phyloP scores from a whole-genome alignment of 805 yeast species.

The Saccharomycopsis synnaedendra region DNA sequence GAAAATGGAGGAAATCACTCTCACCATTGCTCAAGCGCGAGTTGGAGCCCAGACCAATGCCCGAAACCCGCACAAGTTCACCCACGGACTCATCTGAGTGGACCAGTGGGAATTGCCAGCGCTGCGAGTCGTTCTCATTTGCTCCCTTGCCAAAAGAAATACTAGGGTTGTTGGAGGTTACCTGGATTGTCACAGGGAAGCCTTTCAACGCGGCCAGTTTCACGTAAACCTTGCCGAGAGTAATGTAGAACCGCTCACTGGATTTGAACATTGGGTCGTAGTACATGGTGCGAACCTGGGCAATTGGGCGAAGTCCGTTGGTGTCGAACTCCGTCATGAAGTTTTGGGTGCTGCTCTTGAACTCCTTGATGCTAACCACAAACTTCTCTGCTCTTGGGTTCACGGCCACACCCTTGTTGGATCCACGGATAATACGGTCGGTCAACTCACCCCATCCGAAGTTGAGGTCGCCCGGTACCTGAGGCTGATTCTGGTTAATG shows the following conservation, averaged over 20 bases:
- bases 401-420: slow-evolving; percentile 65
- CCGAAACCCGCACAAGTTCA: slow-evolving; percentile 55
- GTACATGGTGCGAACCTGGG: slow-evolving; percentile 52
- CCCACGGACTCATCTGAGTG: slow-evolving; percentile 61
- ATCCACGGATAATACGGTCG: slow-evolving; percentile 66
- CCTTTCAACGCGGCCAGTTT: slow-evolving; percentile 20
- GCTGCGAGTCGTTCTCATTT: slow-evolving; percentile 37
- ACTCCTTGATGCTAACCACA: slow-evolving; percentile 62
- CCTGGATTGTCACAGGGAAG: slow-evolving; percentile 37
- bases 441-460: slow-evolving; percentile 86
- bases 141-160: slow-evolving; percentile 58
- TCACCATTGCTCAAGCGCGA: slow-evolving; percentile 23
- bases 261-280: slow-evolving; percentile 52
- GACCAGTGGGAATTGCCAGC: slow-evolving; percentile 69
- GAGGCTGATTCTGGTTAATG: slow-evolving; percentile 30
- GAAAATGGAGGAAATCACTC: slow-evolving; percentile 44
- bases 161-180: slow-evolving; percentile 38
- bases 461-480: slow-evolving; percentile 31
- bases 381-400: slow-evolving; percentile 72
- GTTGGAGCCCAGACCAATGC: slow-evolving; percentile 33
- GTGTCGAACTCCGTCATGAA: slow-evolving; percentile 25
- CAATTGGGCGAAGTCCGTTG: slow-evolving; percentile 38
- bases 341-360: slow-evolving; percentile 33
- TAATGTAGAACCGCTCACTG: slow-evolving; percentile 50
- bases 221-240: slow-evolving; percentile 37